phyloP scores from a whole-genome alignment of 768 basidiomycete species.

The Macrolepiota albuminosa region DNA sequence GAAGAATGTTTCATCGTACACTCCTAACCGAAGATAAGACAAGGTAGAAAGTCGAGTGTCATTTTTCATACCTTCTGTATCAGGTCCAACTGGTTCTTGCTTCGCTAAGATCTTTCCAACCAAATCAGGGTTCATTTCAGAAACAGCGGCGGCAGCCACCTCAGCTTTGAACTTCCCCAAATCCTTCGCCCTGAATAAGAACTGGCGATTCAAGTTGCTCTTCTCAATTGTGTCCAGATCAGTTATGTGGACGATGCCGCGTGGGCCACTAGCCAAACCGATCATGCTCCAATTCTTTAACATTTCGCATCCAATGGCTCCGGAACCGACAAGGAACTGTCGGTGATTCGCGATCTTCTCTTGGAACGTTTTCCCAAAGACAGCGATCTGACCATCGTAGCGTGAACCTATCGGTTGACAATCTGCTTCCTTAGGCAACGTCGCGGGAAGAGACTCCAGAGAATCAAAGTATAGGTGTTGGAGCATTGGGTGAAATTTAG shows the following conservation, averaged over 20 bases:
- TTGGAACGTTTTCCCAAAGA: slow-evolving; percentile 93
- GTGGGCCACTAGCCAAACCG: slow-evolving; percentile 78
- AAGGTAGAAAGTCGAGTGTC: background rate
- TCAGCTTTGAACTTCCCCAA: slow-evolving; percentile 97
- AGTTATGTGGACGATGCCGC: slow-evolving; percentile 86
- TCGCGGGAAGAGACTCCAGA: slow-evolving; percentile 83
- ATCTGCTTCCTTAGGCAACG: slow-evolving; percentile 75
- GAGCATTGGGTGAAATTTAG: slow-evolving; percentile 96
- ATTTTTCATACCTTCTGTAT: slow-evolving; percentile 74
- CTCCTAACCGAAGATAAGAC: slow-evolving; percentile 56
- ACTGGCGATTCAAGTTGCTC: slow-evolving; percentile 96
- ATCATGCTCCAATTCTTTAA: slow-evolving; percentile 99
- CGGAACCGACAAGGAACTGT: slow-evolving; percentile 97
- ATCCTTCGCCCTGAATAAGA: slow-evolving; percentile 95
- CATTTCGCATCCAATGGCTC: slow-evolving; percentile 99
- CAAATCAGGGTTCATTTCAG: slow-evolving; percentile 94
- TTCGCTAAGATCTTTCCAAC: slow-evolving; percentile 80
- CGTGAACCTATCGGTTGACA: slow-evolving; percentile 77
- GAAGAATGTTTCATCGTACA: slow-evolving; percentile 90
- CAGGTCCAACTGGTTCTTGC: slow-evolving; percentile 90
- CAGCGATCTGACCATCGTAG: slow-evolving; percentile 93
- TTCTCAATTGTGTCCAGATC: slow-evolving; percentile 99
- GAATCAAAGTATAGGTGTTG: slow-evolving; percentile 98
- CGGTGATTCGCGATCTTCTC: slow-evolving; percentile 83
- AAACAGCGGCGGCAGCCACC: slow-evolving; percentile 84